A percentile compares a stretch with the other conserved stretches of the same genome.
Evolutionary conservation across 768 basidiomycete species (phyloP).

Genomic region (Psilocybe tampanensis): DNA sequence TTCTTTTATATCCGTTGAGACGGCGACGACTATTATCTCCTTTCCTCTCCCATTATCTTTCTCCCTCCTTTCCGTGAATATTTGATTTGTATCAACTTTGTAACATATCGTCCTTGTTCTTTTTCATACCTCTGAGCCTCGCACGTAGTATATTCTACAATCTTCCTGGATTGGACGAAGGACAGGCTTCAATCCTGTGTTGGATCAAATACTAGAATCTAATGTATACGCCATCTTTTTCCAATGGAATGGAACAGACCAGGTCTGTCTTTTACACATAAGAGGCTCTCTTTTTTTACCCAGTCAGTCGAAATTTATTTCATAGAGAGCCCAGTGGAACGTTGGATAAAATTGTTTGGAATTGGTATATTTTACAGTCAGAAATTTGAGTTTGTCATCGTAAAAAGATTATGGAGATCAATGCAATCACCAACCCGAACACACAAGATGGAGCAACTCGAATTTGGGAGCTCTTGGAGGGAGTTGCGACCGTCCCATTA

Average conservation of each 20-base stretch:
- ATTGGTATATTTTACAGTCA: too few relatives aligned
- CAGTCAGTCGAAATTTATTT: too few relatives aligned
- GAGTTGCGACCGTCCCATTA: neutral
- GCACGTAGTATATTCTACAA: neutral
- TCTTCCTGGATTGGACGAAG: neutral
- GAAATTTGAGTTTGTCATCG: too few relatives aligned
- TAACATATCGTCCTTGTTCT: neutral
- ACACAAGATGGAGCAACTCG: neutral
- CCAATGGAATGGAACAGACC: neutral
- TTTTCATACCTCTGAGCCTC: neutral
- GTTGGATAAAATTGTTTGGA: too few relatives aligned
- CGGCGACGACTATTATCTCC: too few relatives aligned
- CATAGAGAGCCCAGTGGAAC: too few relatives aligned
- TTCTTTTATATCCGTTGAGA: neutral
- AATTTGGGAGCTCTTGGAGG: neutral
- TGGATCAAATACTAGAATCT: neutral
- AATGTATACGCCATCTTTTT: neutral
- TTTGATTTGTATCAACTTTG: neutral
- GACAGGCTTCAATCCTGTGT: neutral
- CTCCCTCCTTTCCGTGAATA: too few relatives aligned
- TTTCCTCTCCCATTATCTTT: too few relatives aligned
- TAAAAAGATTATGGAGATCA: too few relatives aligned
- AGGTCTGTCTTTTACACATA: too few relatives aligned
- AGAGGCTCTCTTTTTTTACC: too few relatives aligned
- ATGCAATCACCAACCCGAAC: too few relatives aligned